Percentiles rank a stretch among this genome's conserved stretches.
Conservation (phyloP, 257 asterid genomes). For the Penstemon eatonii region DNA sequence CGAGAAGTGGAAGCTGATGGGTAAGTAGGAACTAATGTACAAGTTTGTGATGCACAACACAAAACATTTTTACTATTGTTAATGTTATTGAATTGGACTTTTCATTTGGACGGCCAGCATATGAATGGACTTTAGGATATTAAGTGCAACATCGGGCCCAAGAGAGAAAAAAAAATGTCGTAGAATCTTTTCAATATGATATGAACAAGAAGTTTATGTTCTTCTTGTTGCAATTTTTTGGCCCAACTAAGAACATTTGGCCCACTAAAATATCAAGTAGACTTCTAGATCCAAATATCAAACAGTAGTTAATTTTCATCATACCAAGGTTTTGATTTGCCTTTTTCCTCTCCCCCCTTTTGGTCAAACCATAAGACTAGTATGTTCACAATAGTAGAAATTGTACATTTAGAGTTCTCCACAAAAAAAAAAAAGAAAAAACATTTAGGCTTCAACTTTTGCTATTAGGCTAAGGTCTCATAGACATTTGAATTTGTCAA, state of each 20-base stretch:
- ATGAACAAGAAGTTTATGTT: no score
- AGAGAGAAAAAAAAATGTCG: no score
- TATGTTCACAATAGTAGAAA: background rate
- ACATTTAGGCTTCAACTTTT: no score
- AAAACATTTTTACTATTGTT: background rate
- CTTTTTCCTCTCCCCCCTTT: no score
- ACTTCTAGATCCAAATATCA: background rate
- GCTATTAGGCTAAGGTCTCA: no score
- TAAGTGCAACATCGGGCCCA: background rate
- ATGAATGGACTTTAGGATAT: no score
- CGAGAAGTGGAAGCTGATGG: slow-evolving; percentile 24
- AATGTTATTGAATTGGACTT: background rate
- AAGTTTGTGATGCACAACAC: background rate
- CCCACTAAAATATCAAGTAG: background rate
- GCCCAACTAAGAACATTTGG: background rate
- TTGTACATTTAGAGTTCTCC: no score
- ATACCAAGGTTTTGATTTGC: background rate
- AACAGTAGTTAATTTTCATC: background rate
- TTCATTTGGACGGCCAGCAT: background rate
- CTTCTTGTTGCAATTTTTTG: background rate
- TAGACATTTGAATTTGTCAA: no score
- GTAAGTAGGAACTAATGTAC: slow-evolving; percentile 31
- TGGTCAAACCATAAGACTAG: background rate
- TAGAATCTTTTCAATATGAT: no score
- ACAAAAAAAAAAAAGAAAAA: no score